Percentiles rank a stretch among this genome's conserved stretches.
Evolutionary conservation across 495 filamentous ascomycete species (phyloP).

Genomic region (Rhypophila decipiens): DNA sequence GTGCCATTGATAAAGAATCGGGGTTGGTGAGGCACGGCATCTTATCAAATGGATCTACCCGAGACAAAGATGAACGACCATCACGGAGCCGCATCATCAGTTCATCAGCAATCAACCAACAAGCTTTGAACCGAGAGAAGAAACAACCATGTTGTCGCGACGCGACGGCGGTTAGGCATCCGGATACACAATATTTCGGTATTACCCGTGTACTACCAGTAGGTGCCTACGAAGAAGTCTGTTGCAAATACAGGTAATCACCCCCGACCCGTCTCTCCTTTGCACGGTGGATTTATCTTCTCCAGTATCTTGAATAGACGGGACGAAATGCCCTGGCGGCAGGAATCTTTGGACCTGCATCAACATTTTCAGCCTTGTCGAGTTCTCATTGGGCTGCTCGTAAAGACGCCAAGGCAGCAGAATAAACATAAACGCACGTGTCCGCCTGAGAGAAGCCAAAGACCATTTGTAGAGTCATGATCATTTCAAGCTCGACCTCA

Average conservation of each 20-base stretch:
- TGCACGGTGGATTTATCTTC: not conserved
- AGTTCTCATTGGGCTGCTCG: not conserved
- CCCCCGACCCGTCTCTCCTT: too few relatives aligned
- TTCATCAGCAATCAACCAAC: not conserved
- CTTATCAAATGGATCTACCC: not conserved
- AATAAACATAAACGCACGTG: not conserved
- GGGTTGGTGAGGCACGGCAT: not conserved
- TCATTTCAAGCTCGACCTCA: too few relatives aligned
- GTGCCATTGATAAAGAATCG: too few relatives aligned
- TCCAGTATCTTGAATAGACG: not conserved
- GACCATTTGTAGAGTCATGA: not conserved
- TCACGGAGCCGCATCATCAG: not conserved
- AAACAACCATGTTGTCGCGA: not conserved
- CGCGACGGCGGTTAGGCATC: not conserved
- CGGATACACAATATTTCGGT: not conserved
- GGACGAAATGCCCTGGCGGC: not conserved
- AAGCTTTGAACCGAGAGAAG: not conserved
- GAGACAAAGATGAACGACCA: not conserved
- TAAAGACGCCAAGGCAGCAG: not conserved
- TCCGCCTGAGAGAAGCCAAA: not conserved
- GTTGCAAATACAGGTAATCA: not conserved
- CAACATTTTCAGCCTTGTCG: not conserved
- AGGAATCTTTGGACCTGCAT: not conserved
- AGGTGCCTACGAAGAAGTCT: not conserved
- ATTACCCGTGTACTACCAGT: not conserved